Evolutionary conservation across 2,329 filamentous ascomycete species (phyloP), one percentile per base, ranked within the genome.

Genomic region (Dothistroma septosporum): DNA sequence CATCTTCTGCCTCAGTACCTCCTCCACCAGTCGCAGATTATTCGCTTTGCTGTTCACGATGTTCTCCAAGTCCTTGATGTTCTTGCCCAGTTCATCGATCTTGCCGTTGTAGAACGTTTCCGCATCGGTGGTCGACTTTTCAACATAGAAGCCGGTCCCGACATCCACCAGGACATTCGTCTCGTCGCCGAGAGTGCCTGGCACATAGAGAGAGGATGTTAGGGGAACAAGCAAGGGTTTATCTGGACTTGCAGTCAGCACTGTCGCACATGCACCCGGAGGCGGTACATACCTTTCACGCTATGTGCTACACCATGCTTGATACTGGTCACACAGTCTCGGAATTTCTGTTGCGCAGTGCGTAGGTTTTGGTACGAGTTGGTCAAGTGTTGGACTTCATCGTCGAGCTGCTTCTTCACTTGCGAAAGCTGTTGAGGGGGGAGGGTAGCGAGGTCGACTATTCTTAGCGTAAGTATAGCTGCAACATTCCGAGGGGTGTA

Each of bases 371-470:
- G 83, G 79, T 96, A 96, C 10, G 94, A 97, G 60, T 82, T 85
- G 1, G 91, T 95, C 67, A 99, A 85, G 79, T 97, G 93, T 75
- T 96, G 91, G 66, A 99, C 88, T 78, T 99, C 94, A 72, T 94
- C 88, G 76, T 96, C 93, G 67, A 99, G 88, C 76, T 97, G 93
- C 76, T 94, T 92, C 82, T 99, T 97, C 68, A 99, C 88, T 70
- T 91, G 87, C 68, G 86, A 88, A 68, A 99, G 89, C 78, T 97
- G 93, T 67, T 91, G 90, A 28, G 88, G 82, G 69, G 88, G 89
- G 71, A 99, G 88, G 63, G 84, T 86, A 70, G 88, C 86, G 70
- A 99, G 81, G 73, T 90, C 86, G 68, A 90, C 82, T 81, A 69
- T 48, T 41, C 8, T 37, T 19, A 41, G 8, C 10, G 61, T 68